Evolutionary conservation across 139 green algal genomes (phyloP).

Genomic region (Microglena sp.): DNA sequence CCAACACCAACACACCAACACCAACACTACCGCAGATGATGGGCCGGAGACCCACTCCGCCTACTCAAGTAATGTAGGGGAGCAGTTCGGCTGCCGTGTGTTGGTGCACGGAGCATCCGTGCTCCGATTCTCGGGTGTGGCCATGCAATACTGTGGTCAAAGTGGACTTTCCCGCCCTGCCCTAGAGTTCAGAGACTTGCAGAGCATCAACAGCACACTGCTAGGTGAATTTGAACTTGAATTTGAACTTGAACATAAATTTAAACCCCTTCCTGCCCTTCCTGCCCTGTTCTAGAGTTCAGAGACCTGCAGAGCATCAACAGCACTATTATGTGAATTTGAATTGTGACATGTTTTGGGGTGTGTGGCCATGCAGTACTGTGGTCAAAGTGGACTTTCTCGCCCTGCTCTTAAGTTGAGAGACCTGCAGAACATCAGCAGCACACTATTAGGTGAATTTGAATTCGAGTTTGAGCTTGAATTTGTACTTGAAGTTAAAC

Average conservation of each 20-base stretch:
- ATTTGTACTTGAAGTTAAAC: too few relatives aligned
- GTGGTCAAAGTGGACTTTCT: constrained; percentile 18
- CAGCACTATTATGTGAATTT: not conserved
- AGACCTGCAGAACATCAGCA: not conserved
- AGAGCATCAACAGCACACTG: too few relatives aligned
- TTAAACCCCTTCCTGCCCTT: too few relatives aligned
- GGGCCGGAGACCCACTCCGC: not conserved
- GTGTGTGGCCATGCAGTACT: constrained; percentile 14
- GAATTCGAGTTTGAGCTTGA: too few relatives aligned
- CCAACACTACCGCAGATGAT: constrained; percentile 9
- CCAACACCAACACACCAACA: too few relatives aligned
- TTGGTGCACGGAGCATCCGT: constrained; percentile 11
- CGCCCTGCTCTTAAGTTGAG: constrained; percentile 13
- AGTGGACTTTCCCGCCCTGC: constrained; percentile 8
- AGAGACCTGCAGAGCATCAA: not conserved
- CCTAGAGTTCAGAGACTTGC: constrained; percentile 6
- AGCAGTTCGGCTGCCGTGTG: constrained; percentile 10
- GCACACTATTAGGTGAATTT: too few relatives aligned
- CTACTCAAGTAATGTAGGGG: too few relatives aligned
- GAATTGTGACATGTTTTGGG: not conserved
- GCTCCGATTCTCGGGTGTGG: constrained; percentile 5
- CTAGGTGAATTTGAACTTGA: too few relatives aligned
- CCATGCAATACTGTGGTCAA: constrained; percentile 24
- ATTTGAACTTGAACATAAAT: too few relatives aligned
- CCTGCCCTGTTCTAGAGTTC: too few relatives aligned